Percentiles rank a stretch among this genome's conserved stretches.
These are phyloP conservation scores for Wilcoxina mikolae DNA, from an alignment of 495 filamentous ascomycete genomes.

Conservation along the genomic window DNA sequence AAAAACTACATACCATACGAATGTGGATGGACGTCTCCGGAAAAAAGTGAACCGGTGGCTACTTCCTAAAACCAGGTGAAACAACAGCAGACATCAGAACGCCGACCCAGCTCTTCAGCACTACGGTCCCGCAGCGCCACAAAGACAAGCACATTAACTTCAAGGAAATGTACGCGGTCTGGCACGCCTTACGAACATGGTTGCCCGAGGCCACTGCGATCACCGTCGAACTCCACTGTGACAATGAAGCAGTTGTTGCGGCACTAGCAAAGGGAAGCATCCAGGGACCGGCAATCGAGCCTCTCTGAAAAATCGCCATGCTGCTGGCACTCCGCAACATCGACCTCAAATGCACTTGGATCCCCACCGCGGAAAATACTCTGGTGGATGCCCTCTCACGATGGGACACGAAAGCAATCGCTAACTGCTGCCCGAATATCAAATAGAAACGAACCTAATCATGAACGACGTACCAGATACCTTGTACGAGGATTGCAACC, in stretches of 20 bases:
- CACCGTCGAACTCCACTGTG: neutral
- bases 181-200: neutral
- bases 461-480: neutral
- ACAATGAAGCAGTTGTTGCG: neutral
- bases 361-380: neutral
- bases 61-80: too few species aligned
- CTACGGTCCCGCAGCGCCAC: neutral
- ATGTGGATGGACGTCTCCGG: neutral
- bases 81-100: too few species aligned
- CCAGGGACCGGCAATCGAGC: neutral
- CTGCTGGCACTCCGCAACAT: neutral
- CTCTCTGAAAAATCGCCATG: neutral
- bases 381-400: neutral
- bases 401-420: neutral
- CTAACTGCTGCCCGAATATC: neutral
- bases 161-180: neutral
- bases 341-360: neutral
- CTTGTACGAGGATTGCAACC: neutral
- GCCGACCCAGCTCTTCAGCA: too few species aligned
- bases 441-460: neutral
- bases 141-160: neutral
- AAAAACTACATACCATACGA: neutral
- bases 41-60: neutral
- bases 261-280: neutral
- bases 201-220: neutral